Evolutionary conservation across 1,284 basidiomycete species (phyloP), one percentile per base, ranked within the genome.

Genomic region (Ustilago bromivora): DNA sequence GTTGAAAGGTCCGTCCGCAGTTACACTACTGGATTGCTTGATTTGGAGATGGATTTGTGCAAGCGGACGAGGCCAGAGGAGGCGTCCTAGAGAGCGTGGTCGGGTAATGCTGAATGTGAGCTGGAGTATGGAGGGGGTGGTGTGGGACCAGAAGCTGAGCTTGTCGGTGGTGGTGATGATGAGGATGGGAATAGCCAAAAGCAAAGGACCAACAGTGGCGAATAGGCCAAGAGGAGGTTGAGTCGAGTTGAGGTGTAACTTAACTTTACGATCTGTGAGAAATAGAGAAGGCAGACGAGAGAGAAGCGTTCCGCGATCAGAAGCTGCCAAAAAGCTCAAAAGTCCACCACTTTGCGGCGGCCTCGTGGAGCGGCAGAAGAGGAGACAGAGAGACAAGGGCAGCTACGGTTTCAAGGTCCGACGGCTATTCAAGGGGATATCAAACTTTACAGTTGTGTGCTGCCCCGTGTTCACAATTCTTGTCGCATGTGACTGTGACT

Each of bases 251-350:
- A 12, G 31, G 49, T 51, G 49, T 51, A 51, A 51, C 28, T 51
- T 51, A 51, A 51, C 49, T 51, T 51, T 51, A 32, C 28, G 49
- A 28, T 34, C 28, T 46, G 41, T 17, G 15, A 46, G 41, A 46
- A 28, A 28, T 28, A 28, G n/a, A 46, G 41, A 8, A 15, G n/a
- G n/a, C 13, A 46, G 41, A 17, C 13, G n/a, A 34, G 5, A 13
- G 49, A 31, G 28, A 32, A 32, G 31, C 15, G 31, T 51, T 51
- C 28, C 49, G 31, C 49, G 46, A 49, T 34, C n/a, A 46, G n/a
- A 46, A 46, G 43, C 23, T 46, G 43, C 43, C 43, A 46, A 46
- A 51, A 51, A 51, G 31, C 49, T 51, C 46, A 23, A 31, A 49
- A 10, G 49, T 51, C 49, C 23, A 10, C 10, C 2, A 5, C 23